Percentiles rank a stretch among this genome's conserved stretches.
Conservation (phyloP, 805 yeast genomes). For the Tetrapisispora namnaoensis region DNA sequence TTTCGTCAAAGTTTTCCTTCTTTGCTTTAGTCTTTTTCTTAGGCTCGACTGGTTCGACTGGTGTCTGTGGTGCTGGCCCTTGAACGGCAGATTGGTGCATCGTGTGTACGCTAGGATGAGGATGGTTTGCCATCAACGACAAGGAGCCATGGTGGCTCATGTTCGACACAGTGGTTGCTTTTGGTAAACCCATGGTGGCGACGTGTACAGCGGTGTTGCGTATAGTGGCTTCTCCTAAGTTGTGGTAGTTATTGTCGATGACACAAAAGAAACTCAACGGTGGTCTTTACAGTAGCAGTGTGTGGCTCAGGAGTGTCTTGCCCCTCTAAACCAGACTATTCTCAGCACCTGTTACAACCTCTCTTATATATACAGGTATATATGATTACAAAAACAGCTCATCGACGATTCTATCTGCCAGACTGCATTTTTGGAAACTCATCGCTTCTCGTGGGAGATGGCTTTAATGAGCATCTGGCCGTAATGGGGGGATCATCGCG, state of each 20-base stretch:
- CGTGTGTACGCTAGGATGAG: constrained; percentile 17
- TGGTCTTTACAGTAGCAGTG: no score
- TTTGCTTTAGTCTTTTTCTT: neutral
- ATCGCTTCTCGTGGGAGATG: no score
- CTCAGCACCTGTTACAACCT: no score
- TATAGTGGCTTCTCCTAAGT: neutral
- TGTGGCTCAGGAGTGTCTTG: no score
- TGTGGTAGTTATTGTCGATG: neutral
- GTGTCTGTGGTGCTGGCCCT: neutral
- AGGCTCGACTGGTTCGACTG: neutral
- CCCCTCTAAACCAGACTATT: no score
- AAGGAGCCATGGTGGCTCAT: constrained; percentile 6
- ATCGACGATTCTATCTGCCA: no score
- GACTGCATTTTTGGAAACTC: no score
- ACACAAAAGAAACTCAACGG: neutral
- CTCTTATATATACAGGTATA: no score
- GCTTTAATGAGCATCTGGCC: no score
- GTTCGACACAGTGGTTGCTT: constrained; percentile 12
- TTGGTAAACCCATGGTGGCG: constrained; percentile 7
- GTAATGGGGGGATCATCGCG: no score
- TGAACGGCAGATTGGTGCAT: neutral
- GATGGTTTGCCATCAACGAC: constrained; percentile 14
- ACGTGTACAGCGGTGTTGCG: neutral
- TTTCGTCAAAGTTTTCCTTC: neutral
- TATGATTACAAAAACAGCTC: no score